phyloP scores from a whole-genome alignment of 495 filamentous ascomycete genomes.

The Baudoinia panamericana region DNA sequence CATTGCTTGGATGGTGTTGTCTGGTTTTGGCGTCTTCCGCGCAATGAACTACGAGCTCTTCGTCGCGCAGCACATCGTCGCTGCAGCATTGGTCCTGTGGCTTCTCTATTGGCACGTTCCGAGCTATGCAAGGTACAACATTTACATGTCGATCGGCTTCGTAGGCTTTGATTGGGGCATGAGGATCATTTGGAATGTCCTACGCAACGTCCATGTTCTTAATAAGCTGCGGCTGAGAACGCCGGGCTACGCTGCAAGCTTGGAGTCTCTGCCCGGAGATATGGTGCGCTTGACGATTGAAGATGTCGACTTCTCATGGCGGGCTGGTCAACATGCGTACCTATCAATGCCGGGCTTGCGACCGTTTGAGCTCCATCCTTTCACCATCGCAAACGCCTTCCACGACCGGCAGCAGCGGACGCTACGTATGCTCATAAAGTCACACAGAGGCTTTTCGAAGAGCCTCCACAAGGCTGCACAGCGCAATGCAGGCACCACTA shows the following conservation, averaged over 20 bases:
- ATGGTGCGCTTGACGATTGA: constrained; percentile 14
- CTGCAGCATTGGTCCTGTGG: constrained; percentile 19
- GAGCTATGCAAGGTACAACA: constrained; percentile 16
- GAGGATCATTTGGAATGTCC: constrained; percentile 9
- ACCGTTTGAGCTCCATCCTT: constrained; percentile 22
- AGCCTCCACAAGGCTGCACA: constrained; percentile 7
- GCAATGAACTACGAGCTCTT: constrained; percentile 15
- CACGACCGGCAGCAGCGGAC: background rate
- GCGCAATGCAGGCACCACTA: background rate
- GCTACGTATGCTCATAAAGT: constrained; percentile 13
- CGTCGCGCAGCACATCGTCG: constrained; percentile 16
- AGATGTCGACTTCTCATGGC: constrained; percentile 20
- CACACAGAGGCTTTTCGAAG: constrained; percentile 13
- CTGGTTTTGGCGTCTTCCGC: constrained; percentile 17
- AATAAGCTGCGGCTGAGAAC: background rate
- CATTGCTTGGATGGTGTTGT: constrained; percentile 20
- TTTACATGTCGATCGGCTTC: constrained; percentile 18
- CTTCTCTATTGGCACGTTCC: constrained; percentile 22
- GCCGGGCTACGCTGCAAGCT: constrained; percentile 4
- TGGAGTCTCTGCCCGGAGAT: constrained; percentile 12
- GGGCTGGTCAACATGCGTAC: constrained; percentile 22
- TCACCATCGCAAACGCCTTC: constrained; percentile 19
- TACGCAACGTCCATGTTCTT: constrained; percentile 14
- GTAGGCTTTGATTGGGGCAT: constrained; percentile 16
- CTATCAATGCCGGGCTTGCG: constrained; percentile 19